phyloP scores from a whole-genome alignment of 176 grass and related monocot species.

The Canna indica region DNA sequence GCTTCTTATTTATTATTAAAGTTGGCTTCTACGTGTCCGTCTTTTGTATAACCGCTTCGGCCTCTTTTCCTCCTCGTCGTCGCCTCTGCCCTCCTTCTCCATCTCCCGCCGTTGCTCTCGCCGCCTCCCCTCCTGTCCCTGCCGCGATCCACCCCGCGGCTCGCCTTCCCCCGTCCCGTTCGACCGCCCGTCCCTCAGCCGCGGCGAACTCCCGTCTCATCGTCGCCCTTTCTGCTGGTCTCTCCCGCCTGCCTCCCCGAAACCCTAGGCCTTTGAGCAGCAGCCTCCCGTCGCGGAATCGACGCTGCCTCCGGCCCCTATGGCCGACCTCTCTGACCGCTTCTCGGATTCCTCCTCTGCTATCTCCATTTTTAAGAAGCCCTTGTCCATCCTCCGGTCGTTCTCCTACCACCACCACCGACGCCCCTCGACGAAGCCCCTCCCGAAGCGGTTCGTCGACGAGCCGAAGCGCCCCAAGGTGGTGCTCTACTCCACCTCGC shows the following conservation, averaged over 20 bases:
- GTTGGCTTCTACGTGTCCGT: not conserved
- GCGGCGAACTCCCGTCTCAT: too few relatives aligned
- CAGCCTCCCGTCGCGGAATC: not conserved
- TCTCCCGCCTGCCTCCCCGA: too few relatives aligned
- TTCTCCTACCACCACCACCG: slow-evolving; percentile 61
- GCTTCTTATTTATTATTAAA: not conserved
- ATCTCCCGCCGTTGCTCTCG: not conserved
- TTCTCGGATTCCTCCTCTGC: not conserved
- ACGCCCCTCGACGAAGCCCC: slow-evolving; percentile 18
- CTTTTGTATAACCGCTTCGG: not conserved
- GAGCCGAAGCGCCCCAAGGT: slow-evolving; percentile 54
- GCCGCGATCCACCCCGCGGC: too few relatives aligned
- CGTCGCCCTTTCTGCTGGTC: too few relatives aligned
- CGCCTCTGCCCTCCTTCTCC: not conserved
- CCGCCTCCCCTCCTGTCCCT: not conserved
- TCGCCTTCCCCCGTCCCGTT: too few relatives aligned
- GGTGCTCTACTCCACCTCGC: slow-evolving; percentile 82
- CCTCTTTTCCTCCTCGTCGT: not conserved
- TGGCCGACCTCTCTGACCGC: not conserved
- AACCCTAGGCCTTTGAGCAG: not conserved
- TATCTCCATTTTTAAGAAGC: slow-evolving; percentile 36
- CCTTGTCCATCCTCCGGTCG: slow-evolving; percentile 45
- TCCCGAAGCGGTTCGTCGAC: slow-evolving; percentile 24
- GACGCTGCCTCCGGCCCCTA: not conserved
- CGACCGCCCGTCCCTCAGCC: too few relatives aligned